Evolutionary conservation across 2,329 filamentous ascomycete genomes (phyloP).

Genomic region (Microdochium bolleyi): DNA sequence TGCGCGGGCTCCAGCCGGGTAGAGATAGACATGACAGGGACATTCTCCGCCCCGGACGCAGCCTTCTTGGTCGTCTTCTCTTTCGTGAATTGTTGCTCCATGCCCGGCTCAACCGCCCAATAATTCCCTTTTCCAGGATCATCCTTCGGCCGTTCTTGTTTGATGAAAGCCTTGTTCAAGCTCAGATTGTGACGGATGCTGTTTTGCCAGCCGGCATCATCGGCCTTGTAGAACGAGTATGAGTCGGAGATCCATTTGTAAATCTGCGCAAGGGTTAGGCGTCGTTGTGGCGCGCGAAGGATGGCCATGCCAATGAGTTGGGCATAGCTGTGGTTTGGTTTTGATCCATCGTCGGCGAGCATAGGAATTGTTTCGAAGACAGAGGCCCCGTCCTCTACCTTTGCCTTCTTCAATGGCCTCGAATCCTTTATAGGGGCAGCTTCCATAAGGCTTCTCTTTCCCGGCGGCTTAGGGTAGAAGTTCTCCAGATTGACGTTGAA

Average conservation of each 20-base stretch:
- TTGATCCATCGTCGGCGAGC: conserved; percentile 77
- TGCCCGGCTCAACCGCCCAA: conserved; percentile 87
- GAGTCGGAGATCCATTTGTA: conserved; percentile 99
- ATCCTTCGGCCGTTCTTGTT: conserved; percentile 92
- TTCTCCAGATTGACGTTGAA: conserved; percentile 43
- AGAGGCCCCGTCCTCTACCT: conserved; percentile 56
- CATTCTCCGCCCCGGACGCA: conserved; percentile 46
- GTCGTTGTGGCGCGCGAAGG: conserved; percentile 71
- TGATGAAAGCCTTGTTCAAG: conserved; percentile 92
- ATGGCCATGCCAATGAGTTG: conserved; percentile 97
- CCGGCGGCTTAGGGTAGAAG: conserved; percentile 42
- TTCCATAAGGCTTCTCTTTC: conserved; percentile 62
- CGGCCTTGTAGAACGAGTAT: conserved; percentile 77
- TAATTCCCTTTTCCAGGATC: conserved; percentile 97
- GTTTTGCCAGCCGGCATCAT: conserved; percentile 94
- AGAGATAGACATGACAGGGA: conserved; percentile 42
- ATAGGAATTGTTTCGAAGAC: conserved; percentile 49
- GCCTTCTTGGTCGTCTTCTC: conserved; percentile 65
- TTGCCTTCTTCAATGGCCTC: conserved; percentile 60
- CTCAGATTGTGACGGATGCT: conserved; percentile 98
- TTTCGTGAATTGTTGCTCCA: conserved; percentile 83
- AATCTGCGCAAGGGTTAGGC: conserved; percentile 86
- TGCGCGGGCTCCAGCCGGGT: conserved; percentile 44
- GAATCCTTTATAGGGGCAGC: conserved; percentile 65
- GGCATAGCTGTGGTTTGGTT: conserved; percentile 90